Percentiles rank a stretch among this genome's conserved stretches.
Evolutionary conservation across 805 yeast genomes (phyloP).

Genomic region (Candida jianshihensis): DNA sequence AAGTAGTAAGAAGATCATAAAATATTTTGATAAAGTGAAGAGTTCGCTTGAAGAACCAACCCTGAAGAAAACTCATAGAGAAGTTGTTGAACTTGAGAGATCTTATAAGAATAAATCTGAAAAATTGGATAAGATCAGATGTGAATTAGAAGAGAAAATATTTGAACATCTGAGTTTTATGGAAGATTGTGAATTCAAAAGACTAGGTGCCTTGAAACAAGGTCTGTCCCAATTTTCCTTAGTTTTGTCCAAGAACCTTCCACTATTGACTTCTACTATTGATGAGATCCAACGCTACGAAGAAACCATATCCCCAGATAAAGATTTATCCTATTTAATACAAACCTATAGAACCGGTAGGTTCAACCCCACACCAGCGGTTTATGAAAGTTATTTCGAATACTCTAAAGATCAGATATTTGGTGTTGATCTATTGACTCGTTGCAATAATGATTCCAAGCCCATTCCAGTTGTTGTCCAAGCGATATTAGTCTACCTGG

Average conservation of each 20-base stretch:
- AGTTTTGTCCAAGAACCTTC: constrained; percentile 52
- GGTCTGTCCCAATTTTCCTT: constrained; percentile 69
- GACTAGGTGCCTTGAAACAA: constrained; percentile 69
- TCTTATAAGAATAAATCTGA: constrained; percentile 48
- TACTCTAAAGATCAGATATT: constrained; percentile 63
- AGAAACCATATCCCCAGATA: constrained; percentile 62
- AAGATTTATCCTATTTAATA: constrained; percentile 59
- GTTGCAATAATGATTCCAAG: constrained; percentile 64
- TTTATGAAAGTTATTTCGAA: constrained; percentile 77
- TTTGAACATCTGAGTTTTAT: constrained; percentile 68
- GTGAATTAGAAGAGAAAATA: constrained; percentile 66
- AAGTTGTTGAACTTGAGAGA: constrained; percentile 51
- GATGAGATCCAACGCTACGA: constrained; percentile 60
- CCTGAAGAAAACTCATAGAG: constrained; percentile 44
- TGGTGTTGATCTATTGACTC: constrained; percentile 69
- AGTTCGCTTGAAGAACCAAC: constrained; percentile 41
- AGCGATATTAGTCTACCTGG: constrained; percentile 58
- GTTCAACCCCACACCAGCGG: constrained; percentile 62
- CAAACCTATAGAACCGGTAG: constrained; percentile 68
- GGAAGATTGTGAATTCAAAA: constrained; percentile 78
- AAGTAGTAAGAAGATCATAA: constrained; percentile 9
- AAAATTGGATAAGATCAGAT: constrained; percentile 57
- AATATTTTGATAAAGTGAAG: constrained; percentile 19
- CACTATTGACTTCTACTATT: constrained; percentile 48
- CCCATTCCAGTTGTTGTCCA: constrained; percentile 66